phyloP scores from a whole-genome alignment of 148 eudicot species.

The Arbutus unedo region DNA sequence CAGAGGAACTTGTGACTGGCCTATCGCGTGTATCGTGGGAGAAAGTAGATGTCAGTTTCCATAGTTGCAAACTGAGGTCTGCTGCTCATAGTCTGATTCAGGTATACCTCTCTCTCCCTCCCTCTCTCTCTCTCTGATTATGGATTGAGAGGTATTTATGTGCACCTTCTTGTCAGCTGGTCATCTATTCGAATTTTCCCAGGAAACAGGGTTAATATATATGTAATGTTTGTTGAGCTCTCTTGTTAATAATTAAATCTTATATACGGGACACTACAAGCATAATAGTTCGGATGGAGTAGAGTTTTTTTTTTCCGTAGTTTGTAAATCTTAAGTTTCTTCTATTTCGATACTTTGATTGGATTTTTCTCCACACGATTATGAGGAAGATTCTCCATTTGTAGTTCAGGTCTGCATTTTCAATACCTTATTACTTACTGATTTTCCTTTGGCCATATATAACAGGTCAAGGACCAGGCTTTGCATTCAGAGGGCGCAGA shows the following conservation, averaged over 20 bases:
- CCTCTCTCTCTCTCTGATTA: background rate
- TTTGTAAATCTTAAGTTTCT: background rate
- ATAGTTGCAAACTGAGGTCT: conserved; percentile 58
- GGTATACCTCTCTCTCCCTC: conserved; percentile 41
- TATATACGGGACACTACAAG: background rate
- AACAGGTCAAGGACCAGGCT: conserved; percentile 74
- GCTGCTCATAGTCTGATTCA: conserved; percentile 96
- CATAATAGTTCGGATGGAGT: background rate
- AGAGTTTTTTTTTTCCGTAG: background rate
- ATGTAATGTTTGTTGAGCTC: background rate
- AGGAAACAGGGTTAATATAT: background rate
- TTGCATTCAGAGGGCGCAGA: conserved; percentile 83
- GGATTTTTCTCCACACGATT: background rate
- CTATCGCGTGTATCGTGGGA: conserved; percentile 90
- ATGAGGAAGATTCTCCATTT: background rate
- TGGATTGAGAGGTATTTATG: background rate
- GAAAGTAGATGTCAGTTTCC: conserved; percentile 97
- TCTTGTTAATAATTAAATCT: background rate
- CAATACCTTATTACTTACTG: background rate
- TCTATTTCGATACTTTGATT: background rate
- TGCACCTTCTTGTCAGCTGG: background rate
- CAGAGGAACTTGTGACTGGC: conserved; percentile 86
- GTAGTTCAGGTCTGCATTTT: background rate
- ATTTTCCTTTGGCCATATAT: background rate
- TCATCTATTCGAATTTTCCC: background rate